Base-by-base conservation (phyloP, 2,329 filamentous ascomycete species). In the Talaromyces pinophilus region DNA sequence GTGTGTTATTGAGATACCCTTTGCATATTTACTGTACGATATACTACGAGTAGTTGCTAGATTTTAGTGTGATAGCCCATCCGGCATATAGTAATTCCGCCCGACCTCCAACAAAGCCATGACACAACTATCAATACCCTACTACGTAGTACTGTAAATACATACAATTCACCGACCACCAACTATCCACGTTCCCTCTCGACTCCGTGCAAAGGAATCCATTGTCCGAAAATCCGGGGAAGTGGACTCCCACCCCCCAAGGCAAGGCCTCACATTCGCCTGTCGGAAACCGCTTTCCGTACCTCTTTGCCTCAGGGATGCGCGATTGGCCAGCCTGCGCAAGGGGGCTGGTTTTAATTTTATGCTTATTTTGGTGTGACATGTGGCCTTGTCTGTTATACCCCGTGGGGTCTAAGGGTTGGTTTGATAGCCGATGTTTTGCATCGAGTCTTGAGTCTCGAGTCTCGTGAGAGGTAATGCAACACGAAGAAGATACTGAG, bases 281-380 rank as follows among this genome's bases (percentile, higher is more conserved):
- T 38, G 22, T 55, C 64, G 64, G 64, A 67, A 67, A 67, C 22
- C 33, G 35, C 33, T 64, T 67, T 66, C 64, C 64, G 33, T 35
- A 52, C 15, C 48, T 28, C 22, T 13, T 2, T 46, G 42, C 42
- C 42, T 46, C 42, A 46, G 22, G 10, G 17, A 15, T 11, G 8
- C 17, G 52, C 44, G 7, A 63, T 63, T 63, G 61, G 61, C 59
- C 25, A 2, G 28, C 3, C 6, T 19, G 42, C 17, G 17, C 28
- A 13, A 55, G 30, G 52, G 52, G 52, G 52, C 17, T 30, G 15
- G 13, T 22, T 22, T 19, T 28, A 30, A 10, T 46, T 44, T 46
- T 62, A 62, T 62, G 59, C 59, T 62, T 62, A 62, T 25, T 60
- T 40, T 38, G 22, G 5, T 11, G 50, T n/a, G 50, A 17, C 50